Evolutionary conservation across 2,329 filamentous ascomycete species (phyloP), one percentile per base, ranked within the genome.

Genomic region (Aspergillus sp.): DNA sequence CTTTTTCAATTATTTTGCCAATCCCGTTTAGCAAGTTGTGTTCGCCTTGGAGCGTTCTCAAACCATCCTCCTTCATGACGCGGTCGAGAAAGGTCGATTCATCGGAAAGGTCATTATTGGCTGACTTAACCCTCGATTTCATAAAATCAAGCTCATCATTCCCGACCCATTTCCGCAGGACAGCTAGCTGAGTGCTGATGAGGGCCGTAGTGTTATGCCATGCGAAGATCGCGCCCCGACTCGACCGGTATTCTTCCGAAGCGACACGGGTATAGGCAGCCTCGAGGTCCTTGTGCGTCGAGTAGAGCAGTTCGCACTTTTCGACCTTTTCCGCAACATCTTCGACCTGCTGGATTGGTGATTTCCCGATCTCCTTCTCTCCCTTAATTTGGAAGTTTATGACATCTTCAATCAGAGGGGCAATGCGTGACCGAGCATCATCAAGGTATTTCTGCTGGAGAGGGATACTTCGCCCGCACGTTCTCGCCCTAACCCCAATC

Each of bases 161-260:
- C 34, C 91, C 91, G 15, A 98, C 91, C 91, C 91, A 98, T 42
- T 82, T 86, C 58, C 91, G 88, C 42, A 98, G 62, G 42, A 96
- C 88, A 10, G 79, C 78, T 37, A 98, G 74, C 58, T 98, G 85
- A 2, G 85, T 94, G 57, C 93, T 94, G 69, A 98, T 96, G 53
- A 94, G 78, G 53, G 89, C 80, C 19, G 88, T 95, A 32, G 88
- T 95, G 60, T 96, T 98, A 68, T 94, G 82, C 91, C 91, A 98
- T 3, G 89, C 80, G 40, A 94, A 78, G 44, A 98, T 81, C 30
- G 89, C 82, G 54, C 93, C 83, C 51, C 82, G 91, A 16, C 86
- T 86, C 40, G 88, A 80, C 40, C 74, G 71, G 61, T 88, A 98
- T 17, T 79, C 73, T 17, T 75, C 70, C 1, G 86, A 93, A 16